Conservation (phyloP, 495 filamentous ascomycete species). For the Penicillium maclennaniae region DNA sequence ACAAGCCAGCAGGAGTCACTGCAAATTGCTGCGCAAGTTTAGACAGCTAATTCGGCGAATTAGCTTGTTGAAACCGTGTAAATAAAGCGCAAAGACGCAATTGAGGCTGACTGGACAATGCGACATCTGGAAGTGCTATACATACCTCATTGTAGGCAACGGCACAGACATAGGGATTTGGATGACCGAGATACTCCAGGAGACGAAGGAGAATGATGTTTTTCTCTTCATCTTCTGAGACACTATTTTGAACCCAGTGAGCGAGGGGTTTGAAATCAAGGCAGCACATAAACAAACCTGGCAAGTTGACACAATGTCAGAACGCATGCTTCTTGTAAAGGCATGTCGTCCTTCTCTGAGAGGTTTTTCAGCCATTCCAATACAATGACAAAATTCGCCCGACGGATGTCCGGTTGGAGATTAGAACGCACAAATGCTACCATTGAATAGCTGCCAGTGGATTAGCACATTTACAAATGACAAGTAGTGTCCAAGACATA, state of each 20-base stretch:
- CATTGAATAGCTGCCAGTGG: slow-evolving; percentile 52
- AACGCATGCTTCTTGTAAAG: slow-evolving; percentile 78
- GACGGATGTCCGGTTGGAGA: slow-evolving; percentile 42
- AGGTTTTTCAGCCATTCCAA: slow-evolving; percentile 67
- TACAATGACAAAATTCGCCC: slow-evolving; percentile 62
- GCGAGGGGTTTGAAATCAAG: not conserved
- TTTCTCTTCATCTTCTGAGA: slow-evolving; percentile 70
- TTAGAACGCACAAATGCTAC: slow-evolving; percentile 58
- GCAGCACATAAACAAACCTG: slow-evolving; percentile 38
- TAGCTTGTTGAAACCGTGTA: not conserved
- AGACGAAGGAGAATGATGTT: slow-evolving; percentile 80
- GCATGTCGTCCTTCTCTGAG: slow-evolving; percentile 58
- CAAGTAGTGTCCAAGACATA: slow-evolving; percentile 22
- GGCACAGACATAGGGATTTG: slow-evolving; percentile 72
- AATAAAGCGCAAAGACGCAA: not conserved
- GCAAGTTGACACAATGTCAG: slow-evolving; percentile 80
- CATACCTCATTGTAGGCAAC: slow-evolving; percentile 76
- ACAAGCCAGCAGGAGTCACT: slow-evolving; percentile 58
- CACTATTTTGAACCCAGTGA: slow-evolving; percentile 28
- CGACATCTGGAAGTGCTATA: not conserved
- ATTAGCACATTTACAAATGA: not conserved
- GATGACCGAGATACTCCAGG: slow-evolving; percentile 80
- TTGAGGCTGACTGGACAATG: not conserved
- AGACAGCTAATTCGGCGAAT: slow-evolving; percentile 40
- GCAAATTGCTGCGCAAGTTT: slow-evolving; percentile 61